Evolutionary conservation across 2,329 filamentous ascomycete genomes (phyloP), one percentile per base, ranked within the genome.

Genomic region (Paraphoma chrysanthemicola): DNA sequence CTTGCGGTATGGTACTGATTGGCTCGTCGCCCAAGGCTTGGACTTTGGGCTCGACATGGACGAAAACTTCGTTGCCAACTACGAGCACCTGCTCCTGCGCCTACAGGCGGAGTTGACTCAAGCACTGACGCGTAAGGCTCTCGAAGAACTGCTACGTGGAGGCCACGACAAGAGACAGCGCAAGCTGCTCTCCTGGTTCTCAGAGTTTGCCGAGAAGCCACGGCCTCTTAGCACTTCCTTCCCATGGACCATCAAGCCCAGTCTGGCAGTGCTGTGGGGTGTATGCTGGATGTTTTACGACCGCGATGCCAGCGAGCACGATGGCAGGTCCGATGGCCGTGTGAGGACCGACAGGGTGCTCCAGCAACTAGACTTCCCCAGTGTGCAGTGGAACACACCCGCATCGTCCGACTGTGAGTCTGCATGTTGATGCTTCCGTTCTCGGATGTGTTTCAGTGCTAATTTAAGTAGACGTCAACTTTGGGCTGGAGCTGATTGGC

Each of bases 241-340:
- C 66, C 78, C 78, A 54, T 81, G 78, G 79, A 79, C 77, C 14
- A 78, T 80, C 68, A 75, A 75, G 66, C 76, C 77, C 0, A 77
- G 76, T 39, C 70, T 80, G 46, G 73, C 78, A 12, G 77, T 80
- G 17, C 66, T 80, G 16, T 80, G 78, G 77, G 78, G 77, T 18
- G 77, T 80, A 5, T 80, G 78, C 57, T 77, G 74, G 74, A 77
- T 77, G 74, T 77, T 73, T 63, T 76, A 75, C 58, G 59, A 68
- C 48, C 36, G 48, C 38, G 12, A 52, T 12, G 4, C 48, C n/a
- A 55, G 51, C 36, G 60, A 59, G 28, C 51, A 52, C 38, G 49
- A 43, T 36, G 33, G 46, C 56, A 60, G 57, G 53, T 53, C 54
- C 45, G 61, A 60, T 53, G 47, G 48, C 42, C 64, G 70, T 12